Evolutionary conservation across 2,329 filamentous ascomycete genomes (phyloP), one percentile per base, ranked within the genome.

Genomic region (Calonectria honghensis): DNA sequence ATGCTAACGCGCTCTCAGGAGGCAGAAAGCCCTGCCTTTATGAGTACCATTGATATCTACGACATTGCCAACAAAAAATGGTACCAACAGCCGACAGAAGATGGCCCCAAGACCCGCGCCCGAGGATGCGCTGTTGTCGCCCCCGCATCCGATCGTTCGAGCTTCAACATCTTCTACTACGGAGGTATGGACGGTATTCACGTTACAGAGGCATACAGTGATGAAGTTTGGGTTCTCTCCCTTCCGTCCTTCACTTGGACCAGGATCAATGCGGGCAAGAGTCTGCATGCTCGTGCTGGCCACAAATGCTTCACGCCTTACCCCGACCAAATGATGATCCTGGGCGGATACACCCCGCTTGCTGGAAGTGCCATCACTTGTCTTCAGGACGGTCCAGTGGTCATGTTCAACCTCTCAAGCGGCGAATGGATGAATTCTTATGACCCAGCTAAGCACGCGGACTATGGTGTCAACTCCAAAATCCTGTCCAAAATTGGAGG

Each of bases 141-240:
- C n/a, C 88, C 91, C 0, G 93, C 94, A 18, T 88, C 91, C 57
- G 94, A 96, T 81, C 89, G 88, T 41, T 94, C 93, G 14, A 95
- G 93, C 73, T 94, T 93, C 84, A 96, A 96, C 81, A 93, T 97
- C 65, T 96, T 96, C 86, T 95, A 95, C 85, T 97, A 95, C 79
- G 95, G 94, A 20, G 95, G 95, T 0, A 96, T 94, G 80, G 85
- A 91, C 72, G 91, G 90, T 0, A 77, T 92, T 7, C 73, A 89
- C 71, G 35, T 73, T 0, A 67, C 57, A 0, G 73, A 84, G 0
- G 74, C 83, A 20, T 90, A 88, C 76, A 88, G 83, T 69, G 92
- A 95, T 74, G 94, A 95, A 61, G 93, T 96, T 82, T 97, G 94
- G 94, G 93, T 96, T 29, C 87, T 97, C 16, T 95, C 94, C 0